Evolutionary conservation across 805 yeast genomes (phyloP).

Genomic region (Wickerhamiella sorbophila): DNA sequence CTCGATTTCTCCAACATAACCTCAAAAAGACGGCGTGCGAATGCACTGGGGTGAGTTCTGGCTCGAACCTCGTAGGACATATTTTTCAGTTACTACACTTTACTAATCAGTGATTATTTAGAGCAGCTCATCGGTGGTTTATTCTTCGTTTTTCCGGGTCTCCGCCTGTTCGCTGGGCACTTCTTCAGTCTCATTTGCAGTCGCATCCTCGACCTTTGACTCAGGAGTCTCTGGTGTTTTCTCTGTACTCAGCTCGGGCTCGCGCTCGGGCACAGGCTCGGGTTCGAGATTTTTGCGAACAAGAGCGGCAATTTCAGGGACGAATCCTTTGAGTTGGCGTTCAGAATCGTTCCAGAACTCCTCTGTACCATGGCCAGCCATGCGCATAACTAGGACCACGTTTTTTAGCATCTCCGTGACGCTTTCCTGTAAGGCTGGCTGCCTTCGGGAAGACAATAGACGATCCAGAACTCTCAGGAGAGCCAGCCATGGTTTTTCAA

Average conservation of each 20-base stretch:
- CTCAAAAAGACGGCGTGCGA: constrained; percentile 58
- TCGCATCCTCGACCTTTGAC: no score
- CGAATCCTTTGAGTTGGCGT: constrained; percentile 24
- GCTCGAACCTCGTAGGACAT: constrained; percentile 56
- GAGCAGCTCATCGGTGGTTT: no score
- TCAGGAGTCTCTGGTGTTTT: not conserved
- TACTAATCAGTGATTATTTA: no score
- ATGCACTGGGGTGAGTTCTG: constrained; percentile 51
- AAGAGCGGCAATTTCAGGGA: constrained; percentile 24
- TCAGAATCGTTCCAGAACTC: constrained; percentile 28
- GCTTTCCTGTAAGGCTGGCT: constrained; percentile 27
- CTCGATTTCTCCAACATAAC: constrained; percentile 71
- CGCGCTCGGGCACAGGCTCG: not conserved
- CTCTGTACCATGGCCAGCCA: constrained; percentile 23
- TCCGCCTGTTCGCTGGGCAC: no score
- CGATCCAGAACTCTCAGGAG: constrained; percentile 28
- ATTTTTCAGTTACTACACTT: not conserved
- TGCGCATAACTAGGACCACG: constrained; percentile 27
- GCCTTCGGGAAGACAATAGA: constrained; percentile 26
- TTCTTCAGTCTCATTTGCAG: no score
- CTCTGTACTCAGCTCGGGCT: constrained; percentile 1
- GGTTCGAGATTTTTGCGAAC: constrained; percentile 10
- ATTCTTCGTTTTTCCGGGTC: no score
- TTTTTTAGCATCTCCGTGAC: constrained; percentile 30
- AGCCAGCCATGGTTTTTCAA: constrained; percentile 25